Conservation (phyloP, 306 rosid species). For the Carpinus viminea region DNA sequence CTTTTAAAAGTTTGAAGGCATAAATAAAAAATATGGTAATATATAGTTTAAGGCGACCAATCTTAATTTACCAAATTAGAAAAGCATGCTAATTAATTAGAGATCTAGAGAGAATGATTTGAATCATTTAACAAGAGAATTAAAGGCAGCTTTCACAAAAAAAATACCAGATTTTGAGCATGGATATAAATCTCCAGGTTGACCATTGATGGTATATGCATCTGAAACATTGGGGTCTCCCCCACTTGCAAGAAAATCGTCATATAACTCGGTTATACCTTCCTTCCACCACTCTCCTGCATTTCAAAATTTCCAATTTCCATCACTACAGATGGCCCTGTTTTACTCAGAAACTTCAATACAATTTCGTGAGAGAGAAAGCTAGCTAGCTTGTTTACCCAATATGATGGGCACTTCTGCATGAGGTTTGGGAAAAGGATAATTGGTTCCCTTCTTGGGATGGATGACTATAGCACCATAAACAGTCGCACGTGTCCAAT, state of each 20-base stretch:
- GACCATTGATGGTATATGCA: slow-evolving; percentile 65
- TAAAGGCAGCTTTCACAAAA: neutral
- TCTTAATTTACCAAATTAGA: too few species aligned
- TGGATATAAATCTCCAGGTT: slow-evolving; percentile 59
- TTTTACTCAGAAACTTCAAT: too few species aligned
- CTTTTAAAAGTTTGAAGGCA: too few species aligned
- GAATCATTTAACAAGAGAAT: neutral
- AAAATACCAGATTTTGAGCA: slow-evolving; percentile 52
- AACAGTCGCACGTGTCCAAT: slow-evolving; percentile 55
- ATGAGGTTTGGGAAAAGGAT: slow-evolving; percentile 57
- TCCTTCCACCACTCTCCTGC: slow-evolving; percentile 56
- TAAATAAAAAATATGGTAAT: too few species aligned
- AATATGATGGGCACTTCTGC: slow-evolving; percentile 48
- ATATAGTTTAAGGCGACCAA: too few species aligned
- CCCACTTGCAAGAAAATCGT: slow-evolving; percentile 30
- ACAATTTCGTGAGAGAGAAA: neutral
- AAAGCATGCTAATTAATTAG: too few species aligned
- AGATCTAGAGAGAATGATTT: neutral
- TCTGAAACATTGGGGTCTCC: slow-evolving; percentile 43
- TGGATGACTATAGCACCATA: slow-evolving; percentile 54
- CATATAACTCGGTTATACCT: slow-evolving; percentile 35
- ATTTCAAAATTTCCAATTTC: neutral
- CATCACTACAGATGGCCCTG: too few species aligned
- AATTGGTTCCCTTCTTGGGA: slow-evolving; percentile 41
- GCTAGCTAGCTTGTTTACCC: slow-evolving; percentile 25